phyloP scores from a whole-genome alignment of 208 protist genomes.

The Leptomonas seymouri region DNA sequence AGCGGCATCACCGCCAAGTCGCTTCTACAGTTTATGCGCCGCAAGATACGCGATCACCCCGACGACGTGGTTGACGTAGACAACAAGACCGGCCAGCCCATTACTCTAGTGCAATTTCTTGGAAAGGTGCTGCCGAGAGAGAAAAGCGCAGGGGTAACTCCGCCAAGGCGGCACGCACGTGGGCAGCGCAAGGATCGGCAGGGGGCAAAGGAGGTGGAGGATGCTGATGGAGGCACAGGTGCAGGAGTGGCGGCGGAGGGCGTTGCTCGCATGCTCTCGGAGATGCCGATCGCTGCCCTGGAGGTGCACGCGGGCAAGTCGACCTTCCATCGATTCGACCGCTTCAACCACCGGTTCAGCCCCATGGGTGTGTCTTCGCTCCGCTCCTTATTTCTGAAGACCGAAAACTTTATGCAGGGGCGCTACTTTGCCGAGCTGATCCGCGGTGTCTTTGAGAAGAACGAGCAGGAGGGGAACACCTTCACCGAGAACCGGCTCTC shows the following conservation, averaged over 20 bases:
- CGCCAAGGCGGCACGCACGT: not conserved
- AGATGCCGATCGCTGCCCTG: constrained; percentile 74
- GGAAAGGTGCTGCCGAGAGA: constrained; percentile 23
- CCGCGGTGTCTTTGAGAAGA: constrained; percentile 46
- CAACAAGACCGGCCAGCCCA: constrained; percentile 30
- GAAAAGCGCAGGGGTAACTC: not conserved
- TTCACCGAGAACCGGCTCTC: constrained; percentile 90
- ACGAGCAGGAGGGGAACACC: constrained; percentile 52
- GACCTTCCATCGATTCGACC: constrained; percentile 91
- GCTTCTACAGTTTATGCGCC: constrained; percentile 73
- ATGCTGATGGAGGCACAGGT: not conserved
- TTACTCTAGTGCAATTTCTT: constrained; percentile 54
- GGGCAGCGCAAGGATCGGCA: not conserved
- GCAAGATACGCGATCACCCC: constrained; percentile 53
- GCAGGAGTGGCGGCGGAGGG: constrained; percentile 27
- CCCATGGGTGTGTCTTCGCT: constrained; percentile 68
- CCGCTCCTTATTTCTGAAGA: constrained; percentile 83
- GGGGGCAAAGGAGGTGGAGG: not conserved
- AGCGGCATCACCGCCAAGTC: constrained; percentile 75
- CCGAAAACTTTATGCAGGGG: constrained; percentile 89
- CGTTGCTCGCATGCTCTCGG: constrained; percentile 33
- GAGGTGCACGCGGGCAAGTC: constrained; percentile 81
- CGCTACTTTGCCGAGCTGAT: constrained; percentile 91
- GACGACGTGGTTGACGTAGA: constrained; percentile 80
- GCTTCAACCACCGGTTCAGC: constrained; percentile 89